phyloP scores from a whole-genome alignment of 2,329 filamentous ascomycete species.

The Fusarium tricinctum region DNA sequence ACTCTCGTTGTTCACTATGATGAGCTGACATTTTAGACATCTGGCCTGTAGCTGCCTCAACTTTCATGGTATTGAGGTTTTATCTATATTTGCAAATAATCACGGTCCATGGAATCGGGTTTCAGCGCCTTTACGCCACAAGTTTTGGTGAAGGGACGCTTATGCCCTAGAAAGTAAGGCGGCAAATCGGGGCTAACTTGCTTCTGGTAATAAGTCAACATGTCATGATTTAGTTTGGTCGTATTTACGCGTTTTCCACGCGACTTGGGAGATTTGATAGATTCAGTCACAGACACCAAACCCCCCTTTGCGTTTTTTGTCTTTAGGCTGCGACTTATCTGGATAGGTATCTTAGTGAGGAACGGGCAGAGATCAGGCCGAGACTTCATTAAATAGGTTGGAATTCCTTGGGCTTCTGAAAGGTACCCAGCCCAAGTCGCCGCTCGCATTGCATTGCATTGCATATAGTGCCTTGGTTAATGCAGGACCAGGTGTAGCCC shows the following conservation, averaged over 20 bases:
- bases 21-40: constrained; percentile 1
- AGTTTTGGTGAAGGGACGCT: constrained; percentile 11
- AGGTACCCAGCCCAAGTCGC: constrained; percentile 28
- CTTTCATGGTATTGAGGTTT: background rate
- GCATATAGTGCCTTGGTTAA: constrained; percentile 41
- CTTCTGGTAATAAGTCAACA: constrained; percentile 41
- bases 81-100: background rate
- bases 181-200: constrained; percentile 28
- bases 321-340: constrained; percentile 7
- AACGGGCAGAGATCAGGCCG: constrained; percentile 6
- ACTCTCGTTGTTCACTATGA: background rate
- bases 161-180: constrained; percentile 27
- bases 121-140: constrained; percentile 37
- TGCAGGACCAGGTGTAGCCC: constrained; percentile 18
- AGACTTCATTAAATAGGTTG: constrained; percentile 1
- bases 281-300: constrained; percentile 12
- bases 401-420: constrained; percentile 10
- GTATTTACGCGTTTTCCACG: constrained; percentile 34
- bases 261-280: constrained; percentile 39
- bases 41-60: constrained; percentile 16
- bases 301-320: constrained; percentile 12
- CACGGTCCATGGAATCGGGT: constrained; percentile 35
- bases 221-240: constrained; percentile 16
- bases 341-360: background rate
- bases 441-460: constrained; percentile 47